A percentile compares a stretch with the other conserved stretches of the same genome.
Conservation (phyloP, 129 eudicot species). For the Cynara cardunculus region DNA sequence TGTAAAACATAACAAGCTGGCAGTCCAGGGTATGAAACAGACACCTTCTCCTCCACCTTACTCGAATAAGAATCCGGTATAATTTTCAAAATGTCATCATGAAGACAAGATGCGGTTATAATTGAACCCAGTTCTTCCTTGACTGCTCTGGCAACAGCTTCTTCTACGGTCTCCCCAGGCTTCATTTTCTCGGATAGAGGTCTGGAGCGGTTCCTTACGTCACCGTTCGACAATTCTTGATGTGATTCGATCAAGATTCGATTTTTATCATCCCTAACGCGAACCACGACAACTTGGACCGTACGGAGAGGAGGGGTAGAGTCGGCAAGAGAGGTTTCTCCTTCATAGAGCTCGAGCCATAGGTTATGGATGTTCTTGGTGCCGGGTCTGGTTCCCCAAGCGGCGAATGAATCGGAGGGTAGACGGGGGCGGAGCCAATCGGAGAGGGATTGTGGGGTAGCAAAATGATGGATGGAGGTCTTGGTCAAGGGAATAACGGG, state of each 20-base stretch:
- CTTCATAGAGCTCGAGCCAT: slow-evolving; percentile 46
- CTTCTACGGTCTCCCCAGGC: too few species aligned
- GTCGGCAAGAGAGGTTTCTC: slow-evolving; percentile 67
- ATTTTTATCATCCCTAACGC: slow-evolving; percentile 28
- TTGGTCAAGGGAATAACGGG: slow-evolving; percentile 8
- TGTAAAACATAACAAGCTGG: slow-evolving; percentile 87
- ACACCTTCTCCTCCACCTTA: too few species aligned
- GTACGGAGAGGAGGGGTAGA: slow-evolving; percentile 64
- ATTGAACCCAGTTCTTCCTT: slow-evolving; percentile 84
- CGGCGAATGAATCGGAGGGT: slow-evolving; percentile 36
- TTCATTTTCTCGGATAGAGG: slow-evolving; percentile 96
- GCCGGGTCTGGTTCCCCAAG: slow-evolving; percentile 54
- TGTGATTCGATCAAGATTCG: slow-evolving; percentile 59
- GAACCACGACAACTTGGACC: slow-evolving; percentile 64
- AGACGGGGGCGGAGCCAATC: slow-evolving; percentile 46
- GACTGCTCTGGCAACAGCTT: slow-evolving; percentile 69
- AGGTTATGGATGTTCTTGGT: slow-evolving; percentile 29
- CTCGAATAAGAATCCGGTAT: slow-evolving; percentile 54
- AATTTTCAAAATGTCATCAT: slow-evolving; percentile 40
- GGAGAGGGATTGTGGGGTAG: slow-evolving; percentile 30
- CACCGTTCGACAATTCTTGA: slow-evolving; percentile 78
- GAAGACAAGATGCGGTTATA: too few species aligned
- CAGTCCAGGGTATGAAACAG: slow-evolving; percentile 88
- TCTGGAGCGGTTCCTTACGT: slow-evolving; percentile 51
- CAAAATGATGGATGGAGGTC: too few species aligned